Conservation (phyloP, 352 stramenopile genomes). For the Phytophthora pseudosyringae region DNA sequence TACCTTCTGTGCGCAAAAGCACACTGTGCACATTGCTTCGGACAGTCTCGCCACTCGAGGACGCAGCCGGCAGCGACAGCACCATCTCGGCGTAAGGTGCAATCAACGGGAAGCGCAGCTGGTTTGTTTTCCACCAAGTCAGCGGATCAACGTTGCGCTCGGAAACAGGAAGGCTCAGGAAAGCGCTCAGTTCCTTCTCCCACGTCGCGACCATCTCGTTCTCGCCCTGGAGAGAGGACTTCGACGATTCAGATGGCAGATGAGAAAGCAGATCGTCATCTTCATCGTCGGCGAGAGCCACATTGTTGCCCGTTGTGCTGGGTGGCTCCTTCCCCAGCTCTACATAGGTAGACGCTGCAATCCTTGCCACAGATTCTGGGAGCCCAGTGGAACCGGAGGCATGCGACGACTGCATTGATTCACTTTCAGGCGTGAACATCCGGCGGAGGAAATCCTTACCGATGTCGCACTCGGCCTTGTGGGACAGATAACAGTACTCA, state of each 20-base stretch:
- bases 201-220: constrained; percentile 69
- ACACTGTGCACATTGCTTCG: constrained; percentile 57
- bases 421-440: constrained; percentile 48
- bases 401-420: constrained; percentile 33
- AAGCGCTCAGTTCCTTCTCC: constrained; percentile 79
- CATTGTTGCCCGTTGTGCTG: constrained; percentile 28
- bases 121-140: constrained; percentile 80
- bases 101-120: constrained; percentile 80
- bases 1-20: constrained; percentile 63
- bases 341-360: constrained; percentile 30
- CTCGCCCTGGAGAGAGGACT: constrained; percentile 47
- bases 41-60: constrained; percentile 65
- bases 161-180: constrained; percentile 72
- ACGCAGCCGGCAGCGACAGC: constrained; percentile 66
- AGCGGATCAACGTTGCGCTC: constrained; percentile 81
- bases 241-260: constrained; percentile 64
- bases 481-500: constrained; percentile 76
- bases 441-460: constrained; percentile 65
- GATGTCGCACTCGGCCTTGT: constrained; percentile 56
- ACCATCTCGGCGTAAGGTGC: constrained; percentile 81
- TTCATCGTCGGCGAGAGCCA: constrained; percentile 51
- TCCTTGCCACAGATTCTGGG: constrained; percentile 29
- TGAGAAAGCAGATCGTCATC: constrained; percentile 80
- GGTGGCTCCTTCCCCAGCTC: constrained; percentile 37
- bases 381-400: constrained; percentile 18